Evolutionary conservation across 805 yeast genomes (phyloP).

Genomic region (Candida coquimbonensis): DNA sequence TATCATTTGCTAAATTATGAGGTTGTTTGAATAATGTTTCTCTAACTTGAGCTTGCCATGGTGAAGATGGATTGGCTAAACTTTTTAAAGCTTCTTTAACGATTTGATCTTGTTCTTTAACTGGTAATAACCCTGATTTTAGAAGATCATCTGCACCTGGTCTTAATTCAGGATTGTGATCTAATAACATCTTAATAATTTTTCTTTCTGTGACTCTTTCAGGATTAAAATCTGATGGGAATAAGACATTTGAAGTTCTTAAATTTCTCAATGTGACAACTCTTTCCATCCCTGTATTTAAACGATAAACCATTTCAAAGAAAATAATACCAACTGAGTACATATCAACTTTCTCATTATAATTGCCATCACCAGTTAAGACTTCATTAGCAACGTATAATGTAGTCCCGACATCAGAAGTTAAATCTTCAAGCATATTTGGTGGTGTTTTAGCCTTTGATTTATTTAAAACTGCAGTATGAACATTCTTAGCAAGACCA

Average conservation of each 20-base stretch:
- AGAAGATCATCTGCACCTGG: slow-evolving; percentile 76
- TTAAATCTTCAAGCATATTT: slow-evolving; percentile 56
- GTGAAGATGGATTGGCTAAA: slow-evolving; percentile 82
- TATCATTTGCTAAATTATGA: slow-evolving; percentile 75
- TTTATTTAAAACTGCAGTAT: slow-evolving; percentile 32
- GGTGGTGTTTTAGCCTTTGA: slow-evolving; percentile 21
- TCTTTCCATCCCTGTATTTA: slow-evolving; percentile 93
- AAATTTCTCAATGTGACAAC: slow-evolving; percentile 62
- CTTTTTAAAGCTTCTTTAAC: slow-evolving; percentile 84
- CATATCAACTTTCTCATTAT: slow-evolving; percentile 92
- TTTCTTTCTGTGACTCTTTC: slow-evolving; percentile 53
- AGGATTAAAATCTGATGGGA: slow-evolving; percentile 63
- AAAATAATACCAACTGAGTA: slow-evolving; percentile 91
- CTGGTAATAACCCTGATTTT: slow-evolving; percentile 78
- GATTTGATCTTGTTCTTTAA: slow-evolving; percentile 82
- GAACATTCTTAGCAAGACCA: slow-evolving; percentile 91
- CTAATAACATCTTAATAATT: slow-evolving; percentile 59
- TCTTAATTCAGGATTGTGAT: slow-evolving; percentile 71
- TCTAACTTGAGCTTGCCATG: slow-evolving; percentile 91
- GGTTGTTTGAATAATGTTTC: slow-evolving; percentile 82
- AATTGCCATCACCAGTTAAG: slow-evolving; percentile 60
- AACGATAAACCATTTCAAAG: slow-evolving; percentile 85
- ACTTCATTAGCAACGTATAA: slow-evolving; percentile 91
- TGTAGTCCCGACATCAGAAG: slow-evolving; percentile 92
- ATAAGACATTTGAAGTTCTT: slow-evolving; percentile 50